These are phyloP conservation scores for Pachysandra terminalis DNA, from an alignment of 164 flowering plant genomes.

Conservation along the genomic window DNA sequence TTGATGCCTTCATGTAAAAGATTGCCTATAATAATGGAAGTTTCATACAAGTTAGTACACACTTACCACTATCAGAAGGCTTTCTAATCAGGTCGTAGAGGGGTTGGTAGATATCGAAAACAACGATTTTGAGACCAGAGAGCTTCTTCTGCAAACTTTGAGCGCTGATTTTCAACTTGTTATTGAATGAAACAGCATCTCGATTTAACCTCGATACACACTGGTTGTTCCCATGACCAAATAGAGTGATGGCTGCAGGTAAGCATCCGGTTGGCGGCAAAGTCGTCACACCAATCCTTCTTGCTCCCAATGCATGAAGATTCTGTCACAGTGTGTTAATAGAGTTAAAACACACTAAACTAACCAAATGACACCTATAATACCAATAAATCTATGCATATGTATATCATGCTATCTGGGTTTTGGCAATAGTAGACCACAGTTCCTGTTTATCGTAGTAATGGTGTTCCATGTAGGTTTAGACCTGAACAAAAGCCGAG, in stretches of 20 bases:
- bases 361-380: too few species aligned
- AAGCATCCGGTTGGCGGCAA: conserved; percentile 87
- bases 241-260: conserved; percentile 79
- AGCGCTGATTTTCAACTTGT: conserved; percentile 57
- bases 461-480: too few species aligned
- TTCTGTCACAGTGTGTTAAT: conserved; percentile 35
- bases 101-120: conserved; percentile 74
- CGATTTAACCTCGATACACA: conserved; percentile 61
- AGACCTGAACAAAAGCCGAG: conserved; percentile 61
- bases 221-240: conserved; percentile 55
- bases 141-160: conserved; percentile 32
- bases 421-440: too few species aligned
- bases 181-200: conserved; percentile 66
- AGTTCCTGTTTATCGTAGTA: too few species aligned
- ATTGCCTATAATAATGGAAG: not conserved
- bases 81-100: conserved; percentile 58
- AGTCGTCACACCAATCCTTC: conserved; percentile 72
- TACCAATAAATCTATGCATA: too few species aligned
- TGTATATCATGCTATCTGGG: too few species aligned
- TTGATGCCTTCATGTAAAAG: too few species aligned
- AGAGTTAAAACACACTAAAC: too few species aligned
- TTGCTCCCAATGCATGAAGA: conserved; percentile 60
- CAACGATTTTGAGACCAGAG: conserved; percentile 63
- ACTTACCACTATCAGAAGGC: conserved; percentile 60
- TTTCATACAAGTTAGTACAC: too few species aligned